Evolutionary conservation across 108 stramenopile genomes (phyloP), one percentile per base, ranked within the genome.

Genomic region (Nitzschia sp.): DNA sequence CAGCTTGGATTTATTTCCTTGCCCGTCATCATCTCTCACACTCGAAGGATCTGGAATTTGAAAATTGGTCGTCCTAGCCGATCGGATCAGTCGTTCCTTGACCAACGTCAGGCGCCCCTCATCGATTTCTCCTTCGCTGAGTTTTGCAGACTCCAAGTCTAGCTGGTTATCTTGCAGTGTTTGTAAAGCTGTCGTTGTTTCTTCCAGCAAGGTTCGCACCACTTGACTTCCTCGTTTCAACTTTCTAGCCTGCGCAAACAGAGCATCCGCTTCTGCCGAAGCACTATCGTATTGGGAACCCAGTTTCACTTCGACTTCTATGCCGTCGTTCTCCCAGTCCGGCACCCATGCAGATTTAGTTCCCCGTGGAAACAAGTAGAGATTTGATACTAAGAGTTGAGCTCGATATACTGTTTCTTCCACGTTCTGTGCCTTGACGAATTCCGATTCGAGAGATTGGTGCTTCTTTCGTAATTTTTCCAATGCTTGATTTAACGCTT

Each of bases 301-400:
- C 38, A 90, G 63, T 26, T 47, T 61, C 30, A 93, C 68, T 58
- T 85, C 77, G 0, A 93, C 77, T 46, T 80, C 63, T 27, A 69
- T 53, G 0, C 89, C 92, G 58, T 75, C 86, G 70, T 89, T 87
- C 23, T 91, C 86, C 92, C 92, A 93, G 73, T 93, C 92, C 70
- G 85, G 77, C 21, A 93, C 85, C 22, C 65, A 80, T 2, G 75
- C 81, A n/a, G 75, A 69, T 19, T 68, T 79, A 32, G 79, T 75
- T 16, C 78, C 76, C 11, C 50, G 29, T 50, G 73, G 71, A 36
- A 90, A 74, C 34, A 78, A 33, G 50, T 89, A 90, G 25, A 93
- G 33, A 62, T 93, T 90, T 6, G 78, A 79, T 47, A 89, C 84
- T 17, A 93, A 76, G 1, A 93, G 80, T 53, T 93, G 90, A 28